Percentiles rank a stretch among this genome's conserved stretches.
phyloP scores from a whole-genome alignment of 148 eudicot species.

The Cornus suecica region DNA sequence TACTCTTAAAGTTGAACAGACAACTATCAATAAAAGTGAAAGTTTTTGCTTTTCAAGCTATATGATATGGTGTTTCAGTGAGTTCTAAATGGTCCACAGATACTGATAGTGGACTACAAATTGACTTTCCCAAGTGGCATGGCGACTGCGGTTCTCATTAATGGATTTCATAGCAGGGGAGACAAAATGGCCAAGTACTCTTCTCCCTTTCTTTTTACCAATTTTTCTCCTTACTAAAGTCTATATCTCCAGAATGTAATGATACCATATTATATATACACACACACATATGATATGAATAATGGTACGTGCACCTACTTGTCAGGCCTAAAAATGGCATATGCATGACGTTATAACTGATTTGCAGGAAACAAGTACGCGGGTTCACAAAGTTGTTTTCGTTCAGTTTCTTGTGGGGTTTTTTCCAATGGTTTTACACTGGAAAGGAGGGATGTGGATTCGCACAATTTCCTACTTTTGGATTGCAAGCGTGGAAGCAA shows the following conservation, averaged over 20 bases:
- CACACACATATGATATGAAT: no score
- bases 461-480: constrained; percentile 67
- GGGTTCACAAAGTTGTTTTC: constrained; percentile 54
- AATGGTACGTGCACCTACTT: no score
- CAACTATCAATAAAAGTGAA: not conserved
- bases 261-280: not conserved
- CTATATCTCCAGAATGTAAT: not conserved
- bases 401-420: constrained; percentile 65
- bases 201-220: not conserved
- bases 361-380: constrained; percentile 56
- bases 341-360: not conserved
- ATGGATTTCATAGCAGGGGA: constrained; percentile 67
- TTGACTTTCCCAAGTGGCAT: constrained; percentile 73
- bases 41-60: not conserved
- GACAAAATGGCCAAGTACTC: constrained; percentile 63
- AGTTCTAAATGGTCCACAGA: constrained; percentile 31
- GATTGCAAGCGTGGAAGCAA: constrained; percentile 54
- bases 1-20: no score
- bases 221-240: not conserved
- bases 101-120: constrained; percentile 71
- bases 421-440: constrained; percentile 73
- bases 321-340: not conserved
- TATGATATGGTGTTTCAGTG: not conserved
- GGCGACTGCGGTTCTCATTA: constrained; percentile 88
- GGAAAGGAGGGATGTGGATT: constrained; percentile 61